phyloP scores from a whole-genome alignment of 2,329 filamentous ascomycete species.

The Endothia cerciana region DNA sequence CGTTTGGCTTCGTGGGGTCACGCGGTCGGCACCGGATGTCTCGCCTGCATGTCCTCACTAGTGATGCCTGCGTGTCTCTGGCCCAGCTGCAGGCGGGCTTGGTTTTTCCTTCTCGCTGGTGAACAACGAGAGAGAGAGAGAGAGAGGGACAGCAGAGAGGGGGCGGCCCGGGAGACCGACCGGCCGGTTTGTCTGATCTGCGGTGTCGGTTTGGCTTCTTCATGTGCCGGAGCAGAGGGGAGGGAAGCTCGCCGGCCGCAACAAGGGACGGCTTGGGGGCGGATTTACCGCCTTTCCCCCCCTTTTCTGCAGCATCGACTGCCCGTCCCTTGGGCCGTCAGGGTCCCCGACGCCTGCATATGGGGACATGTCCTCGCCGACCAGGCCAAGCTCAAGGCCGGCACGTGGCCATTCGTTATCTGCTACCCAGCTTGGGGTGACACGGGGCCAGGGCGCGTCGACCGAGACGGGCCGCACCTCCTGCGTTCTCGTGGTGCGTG shows the following conservation, averaged over 20 bases:
- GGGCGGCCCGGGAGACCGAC: not conserved
- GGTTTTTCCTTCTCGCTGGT: not conserved
- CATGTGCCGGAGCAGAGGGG: not conserved
- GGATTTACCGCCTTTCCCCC: not conserved
- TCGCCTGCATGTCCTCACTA: slow-evolving; percentile 8
- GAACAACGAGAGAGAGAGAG: not conserved
- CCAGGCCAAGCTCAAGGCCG: slow-evolving; percentile 9
- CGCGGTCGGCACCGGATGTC: not conserved
- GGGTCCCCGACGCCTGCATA: not conserved
- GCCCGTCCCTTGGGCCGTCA: not conserved
- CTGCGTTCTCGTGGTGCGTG: not conserved
- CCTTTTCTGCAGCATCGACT: no score
- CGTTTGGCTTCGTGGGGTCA: no score
- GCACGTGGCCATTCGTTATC: not conserved
- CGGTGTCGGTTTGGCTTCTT: not conserved
- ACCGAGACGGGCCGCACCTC: no score
- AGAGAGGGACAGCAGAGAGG: not conserved
- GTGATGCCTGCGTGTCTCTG: not conserved
- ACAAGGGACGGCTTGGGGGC: no score
- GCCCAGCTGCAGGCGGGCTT: not conserved
- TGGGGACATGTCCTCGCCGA: slow-evolving; percentile 2
- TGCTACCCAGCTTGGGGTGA: not conserved
- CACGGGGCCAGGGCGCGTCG: no score
- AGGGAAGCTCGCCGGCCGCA: not conserved
- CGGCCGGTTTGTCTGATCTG: not conserved